These are phyloP conservation scores for Thalia dealbata DNA, from an alignment of 176 grass and related monocot species.

Conservation along the genomic window DNA sequence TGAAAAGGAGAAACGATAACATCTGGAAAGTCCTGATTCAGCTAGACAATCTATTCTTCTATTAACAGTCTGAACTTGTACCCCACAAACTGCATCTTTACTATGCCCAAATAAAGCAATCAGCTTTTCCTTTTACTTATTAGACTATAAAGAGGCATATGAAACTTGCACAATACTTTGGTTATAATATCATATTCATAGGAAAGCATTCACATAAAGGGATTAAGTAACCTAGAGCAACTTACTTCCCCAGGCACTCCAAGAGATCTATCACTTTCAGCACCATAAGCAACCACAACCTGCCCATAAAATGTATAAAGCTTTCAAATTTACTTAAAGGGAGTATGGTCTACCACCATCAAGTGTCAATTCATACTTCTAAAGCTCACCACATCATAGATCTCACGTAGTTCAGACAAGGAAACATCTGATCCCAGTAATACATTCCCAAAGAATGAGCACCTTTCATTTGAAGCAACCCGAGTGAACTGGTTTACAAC, in stretches of 20 bases:
- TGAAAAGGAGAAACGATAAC: neutral
- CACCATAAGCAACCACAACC: slow-evolving; percentile 96
- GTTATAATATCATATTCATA: neutral
- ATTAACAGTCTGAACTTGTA: neutral
- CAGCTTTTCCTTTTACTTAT: neutral
- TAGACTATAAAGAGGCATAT: neutral
- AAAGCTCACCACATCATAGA: slow-evolving; percentile 69
- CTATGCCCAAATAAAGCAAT: neutral
- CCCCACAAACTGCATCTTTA: neutral
- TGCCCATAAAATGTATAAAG: slow-evolving; percentile 18
- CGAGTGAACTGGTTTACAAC: slow-evolving; percentile 97
- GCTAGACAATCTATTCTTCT: neutral
- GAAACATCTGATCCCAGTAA: slow-evolving; percentile 59
- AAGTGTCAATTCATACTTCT: neutral
- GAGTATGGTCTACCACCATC: neutral
- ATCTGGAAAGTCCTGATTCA: neutral
- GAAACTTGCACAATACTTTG: no score
- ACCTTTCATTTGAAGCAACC: slow-evolving; percentile 55
- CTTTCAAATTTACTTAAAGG: neutral
- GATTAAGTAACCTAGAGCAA: slow-evolving; percentile 3
- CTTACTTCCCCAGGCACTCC: slow-evolving; percentile 66
- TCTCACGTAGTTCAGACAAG: slow-evolving; percentile 48
- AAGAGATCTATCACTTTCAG: slow-evolving; percentile 83
- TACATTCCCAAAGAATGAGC: slow-evolving; percentile 81
- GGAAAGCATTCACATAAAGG: neutral